These are phyloP conservation scores for Claviceps africana DNA, from an alignment of 2,329 filamentous ascomycete genomes.

Conservation along the genomic window DNA sequence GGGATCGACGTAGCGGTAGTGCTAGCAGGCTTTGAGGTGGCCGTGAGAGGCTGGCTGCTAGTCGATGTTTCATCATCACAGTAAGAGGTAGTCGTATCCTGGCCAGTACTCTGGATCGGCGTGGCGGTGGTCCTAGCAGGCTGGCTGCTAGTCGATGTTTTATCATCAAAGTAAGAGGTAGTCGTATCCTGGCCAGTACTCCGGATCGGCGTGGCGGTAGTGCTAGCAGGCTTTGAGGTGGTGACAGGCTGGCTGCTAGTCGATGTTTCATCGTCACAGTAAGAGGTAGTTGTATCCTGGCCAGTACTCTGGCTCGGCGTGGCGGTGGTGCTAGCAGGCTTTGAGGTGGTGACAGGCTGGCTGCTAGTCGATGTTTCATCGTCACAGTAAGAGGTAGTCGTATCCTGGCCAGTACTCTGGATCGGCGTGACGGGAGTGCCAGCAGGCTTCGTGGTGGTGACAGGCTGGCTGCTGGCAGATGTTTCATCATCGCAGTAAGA, in stretches of 20 bases:
- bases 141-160: too few species aligned
- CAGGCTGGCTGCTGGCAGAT: not conserved
- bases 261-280: too few species aligned
- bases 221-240: too few species aligned
- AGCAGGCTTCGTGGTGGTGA: not conserved
- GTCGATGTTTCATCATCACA: too few species aligned
- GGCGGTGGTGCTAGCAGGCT: too few species aligned
- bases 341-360: not conserved
- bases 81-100: constrained; percentile 6
- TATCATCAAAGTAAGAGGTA: not conserved
- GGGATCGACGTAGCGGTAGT: not conserved
- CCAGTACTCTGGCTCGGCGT: too few species aligned
- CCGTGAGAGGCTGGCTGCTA: not conserved
- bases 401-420: too few species aligned
- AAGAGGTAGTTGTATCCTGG: too few species aligned
- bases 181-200: too few species aligned
- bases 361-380: not conserved
- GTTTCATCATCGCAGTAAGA: not conserved
- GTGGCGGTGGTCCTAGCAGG: not conserved
- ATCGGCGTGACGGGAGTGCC: not conserved
- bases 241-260: too few species aligned
- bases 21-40: not conserved
- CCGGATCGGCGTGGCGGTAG: too few species aligned
- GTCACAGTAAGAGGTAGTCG: not conserved
- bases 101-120: too few species aligned